Conservation (phyloP, 2,329 filamentous ascomycete genomes). For the Colletotrichum euphorbiae region DNA sequence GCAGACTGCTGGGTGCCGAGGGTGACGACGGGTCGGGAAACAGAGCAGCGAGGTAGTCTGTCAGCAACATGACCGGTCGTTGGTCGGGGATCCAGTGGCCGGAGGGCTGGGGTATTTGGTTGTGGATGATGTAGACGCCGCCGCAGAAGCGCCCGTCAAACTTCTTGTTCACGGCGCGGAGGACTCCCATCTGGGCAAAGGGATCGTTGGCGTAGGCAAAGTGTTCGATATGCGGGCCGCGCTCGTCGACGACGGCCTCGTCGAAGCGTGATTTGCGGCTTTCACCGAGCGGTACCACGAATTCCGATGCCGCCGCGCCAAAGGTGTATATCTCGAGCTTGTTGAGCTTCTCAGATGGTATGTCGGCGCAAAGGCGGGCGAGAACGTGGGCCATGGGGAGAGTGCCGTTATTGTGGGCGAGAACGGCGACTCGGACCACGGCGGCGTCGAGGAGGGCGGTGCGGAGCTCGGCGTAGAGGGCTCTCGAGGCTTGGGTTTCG, state of each 20-base stretch:
- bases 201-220: conserved; percentile 52
- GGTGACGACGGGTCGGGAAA: conserved; percentile 47
- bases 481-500: conserved; percentile 45
- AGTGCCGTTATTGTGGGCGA: conserved; percentile 56
- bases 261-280: conserved; percentile 40
- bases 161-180: conserved; percentile 50
- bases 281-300: conserved; percentile 50
- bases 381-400: conserved; percentile 51
- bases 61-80: conserved; percentile 43
- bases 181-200: conserved; percentile 53
- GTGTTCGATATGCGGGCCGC: conserved; percentile 50
- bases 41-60: conserved; percentile 52
- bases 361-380: conserved; percentile 51
- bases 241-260: conserved; percentile 38
- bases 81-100: conserved; percentile 21
- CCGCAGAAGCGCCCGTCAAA: conserved; percentile 53
- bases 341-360: conserved; percentile 49
- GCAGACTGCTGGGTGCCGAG: conserved; percentile 42
- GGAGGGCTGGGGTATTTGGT: conserved; percentile 33
- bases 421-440: conserved; percentile 50
- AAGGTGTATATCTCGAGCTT: conserved; percentile 60
- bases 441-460: conserved; percentile 49
- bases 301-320: conserved; percentile 53
- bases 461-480: conserved; percentile 52
- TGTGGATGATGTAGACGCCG: conserved; percentile 52